Percentiles rank a stretch among this genome's conserved stretches.
Evolutionary conservation across 2,329 filamentous ascomycete genomes (phyloP).

Genomic region (Aureobasidium zeae): DNA sequence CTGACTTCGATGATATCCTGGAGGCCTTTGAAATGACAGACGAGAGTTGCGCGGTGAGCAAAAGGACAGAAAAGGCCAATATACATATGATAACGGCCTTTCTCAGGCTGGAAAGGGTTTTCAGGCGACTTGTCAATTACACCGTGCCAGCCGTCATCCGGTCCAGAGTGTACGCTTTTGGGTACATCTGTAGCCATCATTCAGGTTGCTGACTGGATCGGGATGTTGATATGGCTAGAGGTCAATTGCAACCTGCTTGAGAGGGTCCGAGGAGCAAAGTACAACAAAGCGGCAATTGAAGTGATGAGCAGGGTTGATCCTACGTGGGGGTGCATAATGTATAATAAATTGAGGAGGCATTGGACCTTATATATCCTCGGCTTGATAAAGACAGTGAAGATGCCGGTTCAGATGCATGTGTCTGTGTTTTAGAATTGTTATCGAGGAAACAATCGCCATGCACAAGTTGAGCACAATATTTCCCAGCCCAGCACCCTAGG

Average conservation of each 20-base stretch:
- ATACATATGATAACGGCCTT: slow-evolving; percentile 47
- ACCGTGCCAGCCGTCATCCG: slow-evolving; percentile 44
- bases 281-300: background rate
- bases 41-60: slow-evolving; percentile 51
- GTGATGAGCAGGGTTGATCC: slow-evolving; percentile 2
- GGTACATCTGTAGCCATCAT: slow-evolving; percentile 16
- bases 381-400: no score
- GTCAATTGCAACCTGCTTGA: background rate
- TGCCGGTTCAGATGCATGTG: no score
- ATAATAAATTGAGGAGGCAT: no score
- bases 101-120: slow-evolving; percentile 42
- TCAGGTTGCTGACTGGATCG: background rate
- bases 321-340: background rate
- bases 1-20: slow-evolving; percentile 46
- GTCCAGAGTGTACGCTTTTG: slow-evolving; percentile 25
- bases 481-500: no score
- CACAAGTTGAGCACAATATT: no score
- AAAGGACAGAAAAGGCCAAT: slow-evolving; percentile 57
- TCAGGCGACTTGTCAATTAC: slow-evolving; percentile 34
- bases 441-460: no score
- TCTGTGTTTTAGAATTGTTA: no score
- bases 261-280: slow-evolving; percentile 1
- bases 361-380: no score
- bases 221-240: background rate
- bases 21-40: slow-evolving; percentile 50